A percentile compares a stretch with the other conserved stretches of the same genome.
These are phyloP conservation scores for Cryptosporidium ryanae DNA, from an alignment of 169 alveolate genomes.

Conservation along the genomic window DNA sequence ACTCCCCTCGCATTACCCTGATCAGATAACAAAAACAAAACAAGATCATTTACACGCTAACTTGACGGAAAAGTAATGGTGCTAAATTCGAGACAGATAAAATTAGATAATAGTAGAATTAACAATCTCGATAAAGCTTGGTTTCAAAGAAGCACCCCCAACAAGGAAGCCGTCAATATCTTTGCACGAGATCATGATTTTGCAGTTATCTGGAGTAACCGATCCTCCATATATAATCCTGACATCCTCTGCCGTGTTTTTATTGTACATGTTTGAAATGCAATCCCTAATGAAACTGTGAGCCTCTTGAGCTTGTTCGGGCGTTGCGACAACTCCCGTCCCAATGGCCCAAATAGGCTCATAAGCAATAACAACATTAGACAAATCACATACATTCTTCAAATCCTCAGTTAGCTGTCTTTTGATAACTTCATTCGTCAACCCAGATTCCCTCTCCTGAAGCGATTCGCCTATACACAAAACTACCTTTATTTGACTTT, in stretches of 20 bases:
- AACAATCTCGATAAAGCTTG: conserved; percentile 94
- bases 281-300: conserved; percentile 81
- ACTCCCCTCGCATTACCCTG: too few species aligned
- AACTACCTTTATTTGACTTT: conserved; percentile 88
- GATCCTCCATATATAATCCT: conserved; percentile 99
- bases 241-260: background rate
- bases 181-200: conserved; percentile 88
- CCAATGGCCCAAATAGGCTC: conserved; percentile 99
- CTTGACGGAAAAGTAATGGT: too few species aligned
- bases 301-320: conserved; percentile 96
- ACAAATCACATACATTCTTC: conserved; percentile 86
- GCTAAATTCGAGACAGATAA: background rate
- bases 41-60: too few species aligned
- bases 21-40: too few species aligned
- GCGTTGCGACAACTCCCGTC: conserved; percentile 97
- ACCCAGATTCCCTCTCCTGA: conserved; percentile 93
- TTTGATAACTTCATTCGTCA: conserved; percentile 91
- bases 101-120: conserved; percentile 79
- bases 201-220: conserved; percentile 94
- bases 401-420: conserved; percentile 84
- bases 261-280: background rate
- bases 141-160: conserved; percentile 98
- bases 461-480: conserved; percentile 97
- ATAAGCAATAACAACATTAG: conserved; percentile 95
- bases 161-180: conserved; percentile 99